These are phyloP conservation scores for Hordeum pubiflorum DNA, from an alignment of 202 grass and related monocot genomes.

Conservation along the genomic window DNA sequence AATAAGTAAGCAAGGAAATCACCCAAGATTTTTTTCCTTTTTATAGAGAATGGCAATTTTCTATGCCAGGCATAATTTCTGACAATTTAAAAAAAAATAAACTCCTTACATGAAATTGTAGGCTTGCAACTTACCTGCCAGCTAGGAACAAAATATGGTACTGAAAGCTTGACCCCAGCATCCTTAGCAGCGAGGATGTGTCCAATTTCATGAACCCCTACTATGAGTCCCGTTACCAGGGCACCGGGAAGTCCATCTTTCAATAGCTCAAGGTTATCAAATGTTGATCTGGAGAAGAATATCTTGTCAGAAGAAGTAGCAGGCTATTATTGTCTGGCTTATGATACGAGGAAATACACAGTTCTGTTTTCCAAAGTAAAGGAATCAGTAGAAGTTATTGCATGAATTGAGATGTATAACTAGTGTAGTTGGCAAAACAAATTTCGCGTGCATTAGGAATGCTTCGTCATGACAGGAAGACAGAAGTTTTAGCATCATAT, in stretches of 20 bases:
- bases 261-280: conserved; percentile 87
- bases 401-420: background rate
- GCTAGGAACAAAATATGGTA: conserved; percentile 98
- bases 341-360: background rate
- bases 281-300: conserved; percentile 64
- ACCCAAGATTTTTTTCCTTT: background rate
- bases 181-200: conserved; percentile 77
- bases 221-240: conserved; percentile 63
- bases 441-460: background rate
- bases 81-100: background rate
- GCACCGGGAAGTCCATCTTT: conserved; percentile 77
- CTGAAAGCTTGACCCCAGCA: conserved; percentile 76
- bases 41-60: background rate
- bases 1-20: background rate
- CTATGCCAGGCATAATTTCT: background rate
- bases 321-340: background rate
- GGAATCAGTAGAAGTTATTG: background rate
- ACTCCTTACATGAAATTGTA: conserved; percentile 3
- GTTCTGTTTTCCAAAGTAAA: background rate
- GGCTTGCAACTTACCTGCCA: conserved; percentile 66
- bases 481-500: background rate
- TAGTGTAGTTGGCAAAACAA: background rate
- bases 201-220: conserved; percentile 83
- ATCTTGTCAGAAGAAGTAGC: background rate
- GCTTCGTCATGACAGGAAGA: background rate